Conservation (phyloP, 768 basidiomycete species). For the Inosperma sp. region DNA sequence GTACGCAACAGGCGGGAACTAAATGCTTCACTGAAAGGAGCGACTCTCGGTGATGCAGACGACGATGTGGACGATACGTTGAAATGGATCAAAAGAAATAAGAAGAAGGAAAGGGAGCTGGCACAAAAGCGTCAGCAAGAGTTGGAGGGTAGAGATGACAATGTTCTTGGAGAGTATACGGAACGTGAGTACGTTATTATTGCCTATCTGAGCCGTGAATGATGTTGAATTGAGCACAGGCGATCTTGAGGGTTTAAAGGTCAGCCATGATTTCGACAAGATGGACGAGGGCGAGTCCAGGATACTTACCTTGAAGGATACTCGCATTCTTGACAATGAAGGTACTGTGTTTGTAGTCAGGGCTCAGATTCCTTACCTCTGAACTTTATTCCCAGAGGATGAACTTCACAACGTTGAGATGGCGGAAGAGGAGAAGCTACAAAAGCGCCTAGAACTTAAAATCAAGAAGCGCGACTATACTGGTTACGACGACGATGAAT, state of each 20-base stretch:
- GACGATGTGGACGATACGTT: slow-evolving; percentile 72
- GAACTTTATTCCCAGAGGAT: slow-evolving; percentile 62
- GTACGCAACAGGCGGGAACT: slow-evolving; percentile 93
- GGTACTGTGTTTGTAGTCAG: slow-evolving; percentile 41
- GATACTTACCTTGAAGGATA: slow-evolving; percentile 96
- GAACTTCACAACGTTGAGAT: slow-evolving; percentile 95
- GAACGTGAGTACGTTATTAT: slow-evolving; percentile 59
- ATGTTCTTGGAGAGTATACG: slow-evolving; percentile 71
- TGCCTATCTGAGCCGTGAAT: neutral
- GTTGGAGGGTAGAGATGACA: slow-evolving; percentile 79
- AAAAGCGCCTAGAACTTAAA: slow-evolving; percentile 79
- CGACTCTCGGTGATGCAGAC: slow-evolving; percentile 86
- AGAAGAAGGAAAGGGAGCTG: slow-evolving; percentile 87
- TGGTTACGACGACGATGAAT: slow-evolving; percentile 96
- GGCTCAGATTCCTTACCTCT: neutral
- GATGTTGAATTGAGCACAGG: slow-evolving; percentile 38
- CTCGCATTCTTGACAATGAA: slow-evolving; percentile 91
- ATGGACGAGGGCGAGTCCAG: slow-evolving; percentile 92
- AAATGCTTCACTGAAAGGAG: slow-evolving; percentile 85
- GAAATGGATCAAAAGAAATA: slow-evolving; percentile 88
- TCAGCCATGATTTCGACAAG: slow-evolving; percentile 89
- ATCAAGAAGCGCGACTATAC: slow-evolving; percentile 88
- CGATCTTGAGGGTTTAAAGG: slow-evolving; percentile 92
- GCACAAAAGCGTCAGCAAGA: slow-evolving; percentile 79
- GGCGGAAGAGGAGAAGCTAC: slow-evolving; percentile 78